Base-by-base conservation (phyloP, 75 land plant species). In the Adiantum capillusveneris region DNA sequence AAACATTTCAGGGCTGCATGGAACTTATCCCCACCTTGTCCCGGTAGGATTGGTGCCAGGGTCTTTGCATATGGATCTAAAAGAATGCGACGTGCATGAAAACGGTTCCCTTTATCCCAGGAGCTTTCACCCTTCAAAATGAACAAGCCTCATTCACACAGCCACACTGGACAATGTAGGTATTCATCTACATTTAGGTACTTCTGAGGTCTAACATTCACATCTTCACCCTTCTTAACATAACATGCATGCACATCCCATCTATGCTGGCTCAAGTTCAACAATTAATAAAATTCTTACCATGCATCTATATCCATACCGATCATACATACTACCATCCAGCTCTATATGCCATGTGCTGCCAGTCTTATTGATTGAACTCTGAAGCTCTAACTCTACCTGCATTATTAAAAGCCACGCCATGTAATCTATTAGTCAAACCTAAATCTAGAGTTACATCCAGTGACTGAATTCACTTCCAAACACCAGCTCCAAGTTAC, bases 281-380 rank as follows among this genome's bases (percentile, higher is more conserved):
- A n/a, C n/a, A n/a, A 34, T 34, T 34, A 34, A 34, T 34, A 9
- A 34, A 5, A 9, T 14, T 1, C 49, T 63, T 51, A 78, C 81
- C 69, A 81, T 94, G 66, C 84, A 86, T 22, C 84, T 81, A 68
- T 89, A 94, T 14, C 99, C 96, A 78, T 94, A 94, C 45, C 86
- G 62, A 6, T 62, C 63, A 76, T 66, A 94, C 1, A 26, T 27
- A 29, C 53, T 70, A 58, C 60, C 60, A 22, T 81, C 77, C 50
- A 95, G 27, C 2, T 74, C 75, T 20, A 81, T 78, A 72, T 95
- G 99, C 96, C 96, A 95, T 1, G 85, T 67, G 64, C 84, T 65
- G 50, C 91, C 88, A 0, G 99, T 73, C 36, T 81, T 72, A 58
- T 95, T 84, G 0, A 90, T 52, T 45, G 82, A 79, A 22, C 73